Percentiles rank a stretch among this genome's conserved stretches.
Evolutionary conservation across 495 filamentous ascomycete genomes (phyloP).

Genomic region (Neurospora cerealis): DNA sequence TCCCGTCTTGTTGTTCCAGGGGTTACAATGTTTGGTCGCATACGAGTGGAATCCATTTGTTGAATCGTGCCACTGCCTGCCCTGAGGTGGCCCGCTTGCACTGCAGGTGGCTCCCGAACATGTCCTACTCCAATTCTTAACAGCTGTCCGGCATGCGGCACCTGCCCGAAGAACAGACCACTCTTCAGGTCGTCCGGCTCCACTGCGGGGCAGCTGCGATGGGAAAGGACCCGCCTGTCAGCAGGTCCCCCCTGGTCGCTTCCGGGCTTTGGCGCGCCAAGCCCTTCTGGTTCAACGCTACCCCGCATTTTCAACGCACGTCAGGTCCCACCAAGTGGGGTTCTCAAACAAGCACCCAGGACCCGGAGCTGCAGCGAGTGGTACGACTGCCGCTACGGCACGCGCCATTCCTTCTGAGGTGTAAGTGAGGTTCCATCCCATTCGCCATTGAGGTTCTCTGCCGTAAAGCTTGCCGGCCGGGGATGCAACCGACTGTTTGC

Average conservation of each 20-base stretch:
- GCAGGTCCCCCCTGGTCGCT: not conserved
- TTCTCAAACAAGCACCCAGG: not conserved
- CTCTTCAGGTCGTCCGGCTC: not conserved
- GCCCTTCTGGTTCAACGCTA: not conserved
- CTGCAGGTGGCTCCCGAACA: not conserved
- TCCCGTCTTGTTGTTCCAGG: not conserved
- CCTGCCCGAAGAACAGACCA: not conserved
- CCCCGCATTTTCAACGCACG: conserved; percentile 9
- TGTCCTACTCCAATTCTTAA: not conserved
- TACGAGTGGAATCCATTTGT: not conserved
- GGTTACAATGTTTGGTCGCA: not conserved
- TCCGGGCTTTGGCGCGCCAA: not conserved
- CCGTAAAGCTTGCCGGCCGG: not conserved
- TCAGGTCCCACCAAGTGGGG: not conserved
- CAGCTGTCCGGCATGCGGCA: not conserved
- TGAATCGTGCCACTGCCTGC: not conserved
- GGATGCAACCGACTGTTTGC: not conserved
- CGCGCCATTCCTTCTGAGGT: not conserved
- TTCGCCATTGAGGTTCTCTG: not conserved
- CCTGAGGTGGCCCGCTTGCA: not conserved
- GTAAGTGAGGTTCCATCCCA: not conserved
- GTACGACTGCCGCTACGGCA: not conserved
- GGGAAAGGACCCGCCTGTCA: not conserved
- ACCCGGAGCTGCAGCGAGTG: not conserved
- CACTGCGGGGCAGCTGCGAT: not conserved